These are phyloP conservation scores for Neofusicoccum umdonicola DNA, from an alignment of 2,329 filamentous ascomycete species.

Conservation along the genomic window DNA sequence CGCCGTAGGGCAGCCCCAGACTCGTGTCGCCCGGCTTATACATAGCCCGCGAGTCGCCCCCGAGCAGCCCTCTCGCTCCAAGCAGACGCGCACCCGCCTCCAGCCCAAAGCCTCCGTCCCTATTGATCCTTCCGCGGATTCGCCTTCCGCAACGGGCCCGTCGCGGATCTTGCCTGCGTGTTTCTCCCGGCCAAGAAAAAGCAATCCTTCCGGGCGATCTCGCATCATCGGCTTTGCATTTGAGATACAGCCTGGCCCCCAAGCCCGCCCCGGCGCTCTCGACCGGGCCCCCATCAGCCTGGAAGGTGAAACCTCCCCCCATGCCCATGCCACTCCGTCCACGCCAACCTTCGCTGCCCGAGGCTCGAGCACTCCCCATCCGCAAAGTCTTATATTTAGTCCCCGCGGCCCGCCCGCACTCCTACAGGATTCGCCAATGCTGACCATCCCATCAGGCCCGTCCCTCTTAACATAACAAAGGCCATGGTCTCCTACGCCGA, in stretches of 20 bases:
- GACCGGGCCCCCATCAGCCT: slow-evolving; percentile 5
- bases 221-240: slow-evolving; percentile 16
- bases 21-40: neutral
- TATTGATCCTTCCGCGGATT: slow-evolving; percentile 14
- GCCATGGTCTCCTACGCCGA: slow-evolving; percentile 36
- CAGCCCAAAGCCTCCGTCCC: neutral
- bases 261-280: neutral
- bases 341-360: slow-evolving; percentile 11
- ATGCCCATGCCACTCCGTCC: neutral
- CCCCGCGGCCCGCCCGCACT: slow-evolving; percentile 15
- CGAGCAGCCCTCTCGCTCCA: neutral
- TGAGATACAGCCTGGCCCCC: slow-evolving; percentile 14
- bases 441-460: slow-evolving; percentile 7
- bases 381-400: slow-evolving; percentile 19
- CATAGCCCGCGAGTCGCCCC: neutral
- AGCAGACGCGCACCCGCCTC: no score
- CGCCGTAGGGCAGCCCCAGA: slow-evolving; percentile 30
- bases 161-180: neutral
- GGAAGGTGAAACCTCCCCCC: slow-evolving; percentile 10
- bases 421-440: slow-evolving; percentile 17
- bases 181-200: slow-evolving; percentile 15
- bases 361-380: slow-evolving; percentile 11
- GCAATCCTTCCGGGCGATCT: slow-evolving; percentile 16
- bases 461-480: neutral
- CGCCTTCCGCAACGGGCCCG: slow-evolving; percentile 3